A percentile compares a stretch with the other conserved stretches of the same genome.
Conservation (phyloP, 2,329 filamentous ascomycete genomes). For the Paracamarosporium sp. region DNA sequence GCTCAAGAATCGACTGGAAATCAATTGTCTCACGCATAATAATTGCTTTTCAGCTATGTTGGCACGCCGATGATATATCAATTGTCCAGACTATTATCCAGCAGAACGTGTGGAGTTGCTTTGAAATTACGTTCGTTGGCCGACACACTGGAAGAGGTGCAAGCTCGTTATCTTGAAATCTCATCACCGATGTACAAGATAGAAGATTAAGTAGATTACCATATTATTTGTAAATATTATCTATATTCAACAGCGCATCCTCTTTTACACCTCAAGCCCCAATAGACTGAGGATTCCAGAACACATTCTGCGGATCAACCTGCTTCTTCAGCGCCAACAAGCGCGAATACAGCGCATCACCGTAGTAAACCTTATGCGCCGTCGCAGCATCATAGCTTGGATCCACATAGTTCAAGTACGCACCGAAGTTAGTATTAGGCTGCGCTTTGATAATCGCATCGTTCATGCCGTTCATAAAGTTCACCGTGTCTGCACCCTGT, state of each 20-base stretch:
- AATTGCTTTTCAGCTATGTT: too few relatives aligned
- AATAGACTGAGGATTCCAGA: constrained; percentile 49
- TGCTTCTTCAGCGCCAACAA: constrained; percentile 48
- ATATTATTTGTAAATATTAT: neutral
- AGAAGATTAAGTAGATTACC: too few relatives aligned
- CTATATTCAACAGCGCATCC: constrained; percentile 23
- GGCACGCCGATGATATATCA: too few relatives aligned
- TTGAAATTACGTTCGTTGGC: too few relatives aligned
- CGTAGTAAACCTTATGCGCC: constrained; percentile 59
- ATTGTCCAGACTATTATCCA: too few relatives aligned
- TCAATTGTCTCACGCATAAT: too few relatives aligned
- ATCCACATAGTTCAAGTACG: constrained; percentile 64
- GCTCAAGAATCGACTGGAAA: too few relatives aligned
- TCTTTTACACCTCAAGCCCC: constrained; percentile 42
- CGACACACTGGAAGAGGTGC: too few relatives aligned
- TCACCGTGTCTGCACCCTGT: constrained; percentile 25
- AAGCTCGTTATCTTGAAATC: too few relatives aligned
- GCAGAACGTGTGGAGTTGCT: too few relatives aligned
- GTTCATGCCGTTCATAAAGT: constrained; percentile 53
- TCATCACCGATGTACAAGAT: too few relatives aligned
- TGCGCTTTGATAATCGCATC: constrained; percentile 46
- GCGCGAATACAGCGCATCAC: constrained; percentile 43
- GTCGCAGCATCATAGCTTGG: constrained; percentile 53
- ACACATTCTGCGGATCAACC: constrained; percentile 48
- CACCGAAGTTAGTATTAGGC: constrained; percentile 51